Conservation (phyloP, 148 eudicot genomes). For the Rhododendron simsii region DNA sequence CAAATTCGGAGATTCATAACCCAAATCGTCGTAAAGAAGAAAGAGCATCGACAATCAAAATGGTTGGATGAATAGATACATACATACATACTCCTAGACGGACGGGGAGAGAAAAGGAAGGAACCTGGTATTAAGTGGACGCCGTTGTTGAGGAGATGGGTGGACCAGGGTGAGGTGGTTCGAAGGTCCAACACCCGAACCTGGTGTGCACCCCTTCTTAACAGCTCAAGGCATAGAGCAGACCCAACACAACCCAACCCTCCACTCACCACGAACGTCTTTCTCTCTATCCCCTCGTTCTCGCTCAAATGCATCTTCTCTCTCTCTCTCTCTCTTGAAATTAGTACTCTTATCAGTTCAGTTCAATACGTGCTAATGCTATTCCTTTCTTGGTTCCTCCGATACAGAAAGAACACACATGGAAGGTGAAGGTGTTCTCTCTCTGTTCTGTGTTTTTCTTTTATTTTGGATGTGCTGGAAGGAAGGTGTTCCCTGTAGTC, state of each 20-base stretch:
- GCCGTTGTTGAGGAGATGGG: slow-evolving; percentile 34
- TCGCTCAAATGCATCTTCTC: slow-evolving; percentile 36
- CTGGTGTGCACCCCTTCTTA: slow-evolving; percentile 64
- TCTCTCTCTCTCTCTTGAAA: neutral
- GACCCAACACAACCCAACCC: slow-evolving; percentile 83
- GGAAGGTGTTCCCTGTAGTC: too few species aligned
- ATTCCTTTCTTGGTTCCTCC: neutral
- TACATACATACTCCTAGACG: neutral
- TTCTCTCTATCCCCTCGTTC: slow-evolving; percentile 80
- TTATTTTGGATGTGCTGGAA: too few species aligned
- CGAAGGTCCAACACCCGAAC: slow-evolving; percentile 65
- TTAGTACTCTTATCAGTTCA: neutral
- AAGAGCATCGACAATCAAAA: neutral
- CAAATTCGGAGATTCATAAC: neutral
- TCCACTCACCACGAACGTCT: slow-evolving; percentile 71
- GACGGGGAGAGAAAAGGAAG: neutral
- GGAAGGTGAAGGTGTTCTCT: neutral
- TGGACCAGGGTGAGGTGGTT: slow-evolving; percentile 51
- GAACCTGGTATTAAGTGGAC: slow-evolving; percentile 45
- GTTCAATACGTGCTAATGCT: neutral
- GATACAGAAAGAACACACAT: neutral
- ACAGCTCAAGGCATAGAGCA: slow-evolving; percentile 68
- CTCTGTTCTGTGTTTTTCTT: too few species aligned
- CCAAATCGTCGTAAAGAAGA: neutral
- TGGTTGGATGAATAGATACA: neutral